Evolutionary conservation across 2,329 filamentous ascomycete genomes (phyloP).

Genomic region (Fusarium hainanense): DNA sequence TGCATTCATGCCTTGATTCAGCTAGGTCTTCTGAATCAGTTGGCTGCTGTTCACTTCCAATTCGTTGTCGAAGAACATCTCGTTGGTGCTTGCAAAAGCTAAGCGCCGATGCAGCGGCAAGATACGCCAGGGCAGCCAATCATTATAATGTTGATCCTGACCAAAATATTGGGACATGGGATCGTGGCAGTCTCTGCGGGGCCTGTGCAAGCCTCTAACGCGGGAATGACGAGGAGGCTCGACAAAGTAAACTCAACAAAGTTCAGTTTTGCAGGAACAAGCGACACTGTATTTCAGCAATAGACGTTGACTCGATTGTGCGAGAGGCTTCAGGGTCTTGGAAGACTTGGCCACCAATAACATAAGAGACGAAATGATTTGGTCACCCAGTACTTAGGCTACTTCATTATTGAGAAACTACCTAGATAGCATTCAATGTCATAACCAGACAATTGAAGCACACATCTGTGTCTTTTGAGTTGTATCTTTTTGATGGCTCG

Average conservation of each 20-base stretch:
- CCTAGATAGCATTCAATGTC: too few species aligned
- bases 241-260: conserved; percentile 6
- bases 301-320: neutral
- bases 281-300: neutral
- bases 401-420: too few species aligned
- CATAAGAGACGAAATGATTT: too few species aligned
- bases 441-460: neutral
- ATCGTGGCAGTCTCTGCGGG: conserved; percentile 23
- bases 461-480: neutral
- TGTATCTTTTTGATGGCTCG: neutral
- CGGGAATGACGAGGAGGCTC: conserved; percentile 21
- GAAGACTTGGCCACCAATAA: too few species aligned
- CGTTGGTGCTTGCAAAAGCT: conserved; percentile 26
- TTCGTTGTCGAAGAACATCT: conserved; percentile 1
- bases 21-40: conserved; percentile 9
- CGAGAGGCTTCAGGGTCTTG: neutral
- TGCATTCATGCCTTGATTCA: conserved; percentile 6
- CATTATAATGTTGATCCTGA: neutral
- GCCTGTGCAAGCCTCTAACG: conserved; percentile 28
- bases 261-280: neutral
- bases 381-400: too few species aligned
- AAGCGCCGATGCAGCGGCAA: conserved; percentile 37
- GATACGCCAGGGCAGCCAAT: conserved; percentile 25
- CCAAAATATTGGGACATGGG: conserved; percentile 15
- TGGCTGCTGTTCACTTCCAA: conserved; percentile 10